Base-by-base conservation (phyloP, 148 eudicot species). In the Chenopodium berlandieri region DNA sequence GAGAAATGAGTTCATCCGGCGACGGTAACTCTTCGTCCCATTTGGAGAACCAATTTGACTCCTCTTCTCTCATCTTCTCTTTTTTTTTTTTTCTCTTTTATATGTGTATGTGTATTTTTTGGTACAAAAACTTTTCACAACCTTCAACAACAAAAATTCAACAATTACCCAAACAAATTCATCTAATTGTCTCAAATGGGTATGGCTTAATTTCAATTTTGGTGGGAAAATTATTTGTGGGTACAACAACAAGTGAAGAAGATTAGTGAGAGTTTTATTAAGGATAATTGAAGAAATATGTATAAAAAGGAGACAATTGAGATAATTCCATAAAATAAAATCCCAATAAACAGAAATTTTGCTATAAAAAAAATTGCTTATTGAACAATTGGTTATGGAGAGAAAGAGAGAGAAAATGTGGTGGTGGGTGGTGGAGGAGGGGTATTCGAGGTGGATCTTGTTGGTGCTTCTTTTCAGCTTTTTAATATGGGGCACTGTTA, bases 391-490 rank as follows among this genome's bases (percentile, higher is more conserved):
- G 65, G 81, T 44, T 44, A 16, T 9, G 58, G 71, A 47, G 68
- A 66, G 82, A 44, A 50, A 64, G 50, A 50, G 47, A 60, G 75
- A 52, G 78, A 79, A 34, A 71, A 54, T 2, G 62, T 37, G 79
- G 54, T 19, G 78, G 81, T n/a, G 81, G 79, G 70, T 22, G 74
- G 67, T 4, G 31, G 75, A 56, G 32, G 81, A 85, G 90, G 86
- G 87, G 88, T 84, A 89, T 88, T 94, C 98, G 97, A 94, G 97
- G 98, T 92, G 97, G 98, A 94, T 94, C 89, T 90, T 90, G 92
- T 88, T 81, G 81, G 83, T 72, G 72, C 81, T 86, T 63, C 54
- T 83, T 77, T 85, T 85, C 83, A 85, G 86, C 88, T 88, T 87
- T 84, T 83, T 88, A 80, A 65, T 88, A 71, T 64, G 78, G 84